phyloP scores from a whole-genome alignment of 257 asterid species.

The Penstemon eatonii region DNA sequence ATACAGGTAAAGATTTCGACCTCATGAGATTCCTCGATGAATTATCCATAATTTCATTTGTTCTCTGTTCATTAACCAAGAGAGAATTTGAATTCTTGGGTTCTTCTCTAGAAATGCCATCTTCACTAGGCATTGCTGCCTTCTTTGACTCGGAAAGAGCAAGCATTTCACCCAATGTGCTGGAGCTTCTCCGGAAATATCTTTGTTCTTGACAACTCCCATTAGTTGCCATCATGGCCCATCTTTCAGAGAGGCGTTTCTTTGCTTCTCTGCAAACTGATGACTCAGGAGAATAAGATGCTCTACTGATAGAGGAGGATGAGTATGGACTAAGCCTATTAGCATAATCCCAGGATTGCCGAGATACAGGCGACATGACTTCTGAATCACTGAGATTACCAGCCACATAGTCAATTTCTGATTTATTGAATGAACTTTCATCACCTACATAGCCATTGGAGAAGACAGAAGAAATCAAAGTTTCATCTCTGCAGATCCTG shows the following conservation, averaged over 20 bases:
- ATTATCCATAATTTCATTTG: conserved; percentile 35
- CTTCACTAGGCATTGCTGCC: conserved; percentile 39
- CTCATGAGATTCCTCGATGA: conserved; percentile 64
- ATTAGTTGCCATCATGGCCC: conserved; percentile 84
- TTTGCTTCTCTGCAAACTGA: conserved; percentile 94
- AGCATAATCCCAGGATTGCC: conserved; percentile 92
- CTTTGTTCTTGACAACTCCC: conserved; percentile 74
- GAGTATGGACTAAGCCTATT: conserved; percentile 85
- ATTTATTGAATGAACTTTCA: conserved; percentile 81
- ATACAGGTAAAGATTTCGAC: conserved; percentile 88
- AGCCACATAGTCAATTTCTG: conserved; percentile 70
- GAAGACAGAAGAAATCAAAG: conserved; percentile 65
- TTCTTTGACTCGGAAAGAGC: conserved; percentile 86
- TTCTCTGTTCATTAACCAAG: conserved; percentile 33
- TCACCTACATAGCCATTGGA: conserved; percentile 84
- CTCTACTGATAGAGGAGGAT: conserved; percentile 74
- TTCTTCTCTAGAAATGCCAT: conserved; percentile 40
- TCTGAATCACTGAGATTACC: conserved; percentile 84
- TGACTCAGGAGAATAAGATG: conserved; percentile 91
- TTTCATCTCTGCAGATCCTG: conserved; percentile 59
- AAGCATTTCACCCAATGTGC: conserved; percentile 97
- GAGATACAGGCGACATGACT: conserved; percentile 73
- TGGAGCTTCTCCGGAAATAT: conserved; percentile 63
- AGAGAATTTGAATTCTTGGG: conserved; percentile 33
- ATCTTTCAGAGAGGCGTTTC: conserved; percentile 97